Evolutionary conservation across 352 stramenopile species (phyloP), one percentile per base, ranked within the genome.

Genomic region (Globisporangium polare): DNA sequence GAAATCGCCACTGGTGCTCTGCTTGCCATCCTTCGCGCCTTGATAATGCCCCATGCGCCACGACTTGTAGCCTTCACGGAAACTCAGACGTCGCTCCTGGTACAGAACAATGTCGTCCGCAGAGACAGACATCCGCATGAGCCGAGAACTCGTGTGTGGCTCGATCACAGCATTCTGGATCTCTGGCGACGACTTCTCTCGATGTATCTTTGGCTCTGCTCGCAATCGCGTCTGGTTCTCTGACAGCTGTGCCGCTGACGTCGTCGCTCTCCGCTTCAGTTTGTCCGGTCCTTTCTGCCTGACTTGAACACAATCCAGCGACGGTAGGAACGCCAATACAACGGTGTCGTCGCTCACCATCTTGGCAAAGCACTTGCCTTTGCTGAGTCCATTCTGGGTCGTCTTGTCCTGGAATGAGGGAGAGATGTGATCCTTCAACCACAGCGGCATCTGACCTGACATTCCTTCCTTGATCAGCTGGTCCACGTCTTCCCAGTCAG

Each of bases 351-450:
- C 80, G 12, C 72, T 75, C 26, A 94, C 68, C 24, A 93, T 60
- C 64, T 96, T 96, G 10, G 83, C 87, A 71, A 94, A 96, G 42
- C 87, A 96, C n/a, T 86, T 83, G 18, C 87, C 87, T 64, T 85
- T 75, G 58, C 80, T 91, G n/a, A 92, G 51, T 12, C 67, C 29
- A 29, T 76, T 53, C 53, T 68, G 58, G 7, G 69, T 63, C 2
- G 69, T 55, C 27, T 73, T 65, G 26, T 82, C 67, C 39, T 80
- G 65, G n/a, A 84, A 77, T 5, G 75, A 77, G 20, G 77, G 62
- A 8, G 65, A 53, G 18, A 85, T 60, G 33, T 76, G 73, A 0
- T 86, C 51, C 56, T 87, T 81, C 37, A 92, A 63, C 87, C 87
- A 96, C 15, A 94, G 53, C 5, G 87, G 87, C 31, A 94, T 68